These are phyloP conservation scores for Pisolithus marmoratus DNA, from an alignment of 768 basidiomycete species.

Conservation along the genomic window DNA sequence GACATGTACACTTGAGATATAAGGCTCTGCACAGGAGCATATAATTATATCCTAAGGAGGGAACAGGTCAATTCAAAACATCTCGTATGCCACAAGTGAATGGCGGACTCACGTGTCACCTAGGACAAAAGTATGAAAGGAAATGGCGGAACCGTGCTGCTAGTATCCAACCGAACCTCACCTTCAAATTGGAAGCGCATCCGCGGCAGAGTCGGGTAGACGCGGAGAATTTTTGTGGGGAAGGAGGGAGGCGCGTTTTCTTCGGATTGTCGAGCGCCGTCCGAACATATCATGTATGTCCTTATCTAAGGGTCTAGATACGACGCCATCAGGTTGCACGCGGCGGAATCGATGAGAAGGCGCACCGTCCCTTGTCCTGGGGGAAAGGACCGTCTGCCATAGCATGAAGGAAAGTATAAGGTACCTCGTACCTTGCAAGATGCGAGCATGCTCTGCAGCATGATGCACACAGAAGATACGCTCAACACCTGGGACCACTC, in stretches of 20 bases:
- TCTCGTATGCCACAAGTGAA: too few species aligned
- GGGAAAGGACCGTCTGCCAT: constrained; percentile 2
- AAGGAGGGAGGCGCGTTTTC: too few species aligned
- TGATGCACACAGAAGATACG: too few species aligned
- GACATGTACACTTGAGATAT: too few species aligned
- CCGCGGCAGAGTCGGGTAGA: constrained; percentile 34
- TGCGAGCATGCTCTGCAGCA: constrained; percentile 91
- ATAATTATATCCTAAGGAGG: too few species aligned
- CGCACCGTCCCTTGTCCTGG: constrained; percentile 63
- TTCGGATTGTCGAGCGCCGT: too few species aligned
- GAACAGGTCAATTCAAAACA: too few species aligned
- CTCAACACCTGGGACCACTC: constrained; percentile 91
- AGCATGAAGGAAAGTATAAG: neutral
- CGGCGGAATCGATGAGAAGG: constrained; percentile 1
- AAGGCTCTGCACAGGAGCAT: too few species aligned
- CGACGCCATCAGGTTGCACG: constrained; percentile 5
- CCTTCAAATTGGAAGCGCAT: constrained; percentile 77
- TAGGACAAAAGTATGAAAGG: neutral
- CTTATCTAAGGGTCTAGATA: constrained; percentile 64
- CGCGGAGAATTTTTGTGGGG: neutral
- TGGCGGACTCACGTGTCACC: neutral
- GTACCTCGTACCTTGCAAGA: constrained; percentile 67
- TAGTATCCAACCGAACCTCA: too few species aligned
- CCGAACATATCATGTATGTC: too few species aligned
- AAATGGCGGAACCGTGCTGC: too few species aligned